phyloP scores from a whole-genome alignment of 208 protist species.

The Wallacemonas sp. region DNA sequence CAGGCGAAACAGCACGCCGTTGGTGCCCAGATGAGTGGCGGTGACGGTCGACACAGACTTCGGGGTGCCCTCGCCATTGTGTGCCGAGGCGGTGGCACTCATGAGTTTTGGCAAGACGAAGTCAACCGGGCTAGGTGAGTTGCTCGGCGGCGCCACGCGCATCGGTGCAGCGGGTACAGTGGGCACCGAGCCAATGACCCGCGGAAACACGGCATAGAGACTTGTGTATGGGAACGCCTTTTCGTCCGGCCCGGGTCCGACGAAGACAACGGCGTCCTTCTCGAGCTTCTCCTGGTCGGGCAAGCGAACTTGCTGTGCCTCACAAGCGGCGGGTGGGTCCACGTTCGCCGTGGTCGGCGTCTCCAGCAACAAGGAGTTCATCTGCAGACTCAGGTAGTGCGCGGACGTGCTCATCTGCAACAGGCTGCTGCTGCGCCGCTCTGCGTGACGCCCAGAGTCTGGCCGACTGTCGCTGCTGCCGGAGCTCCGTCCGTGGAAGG shows the following conservation, averaged over 20 bases:
- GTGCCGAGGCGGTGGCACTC: too few species aligned
- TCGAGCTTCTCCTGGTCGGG: background rate
- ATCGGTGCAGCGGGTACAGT: too few species aligned
- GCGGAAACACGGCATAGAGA: constrained; percentile 5
- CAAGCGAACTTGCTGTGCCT: background rate
- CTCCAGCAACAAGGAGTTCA: background rate
- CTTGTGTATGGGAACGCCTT: background rate
- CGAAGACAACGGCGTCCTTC: background rate
- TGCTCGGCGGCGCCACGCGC: background rate
- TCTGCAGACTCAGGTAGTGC: background rate
- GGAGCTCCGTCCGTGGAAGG: too few species aligned
- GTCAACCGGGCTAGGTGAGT: too few species aligned
- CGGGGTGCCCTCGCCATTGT: too few species aligned
- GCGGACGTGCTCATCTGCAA: background rate
- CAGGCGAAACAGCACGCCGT: constrained; percentile 9
- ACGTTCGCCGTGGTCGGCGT: background rate
- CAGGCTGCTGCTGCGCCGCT: background rate
- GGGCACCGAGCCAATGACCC: too few species aligned
- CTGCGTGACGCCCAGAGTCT: background rate
- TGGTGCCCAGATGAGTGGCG: background rate
- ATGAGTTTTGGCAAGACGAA: too few species aligned
- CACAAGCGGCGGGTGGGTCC: background rate
- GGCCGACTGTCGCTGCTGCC: too few species aligned
- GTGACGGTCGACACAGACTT: background rate
- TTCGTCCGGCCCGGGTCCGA: background rate